These are phyloP conservation scores for Exophiala spinifera DNA, from an alignment of 2,329 filamentous ascomycete species.

Conservation along the genomic window DNA sequence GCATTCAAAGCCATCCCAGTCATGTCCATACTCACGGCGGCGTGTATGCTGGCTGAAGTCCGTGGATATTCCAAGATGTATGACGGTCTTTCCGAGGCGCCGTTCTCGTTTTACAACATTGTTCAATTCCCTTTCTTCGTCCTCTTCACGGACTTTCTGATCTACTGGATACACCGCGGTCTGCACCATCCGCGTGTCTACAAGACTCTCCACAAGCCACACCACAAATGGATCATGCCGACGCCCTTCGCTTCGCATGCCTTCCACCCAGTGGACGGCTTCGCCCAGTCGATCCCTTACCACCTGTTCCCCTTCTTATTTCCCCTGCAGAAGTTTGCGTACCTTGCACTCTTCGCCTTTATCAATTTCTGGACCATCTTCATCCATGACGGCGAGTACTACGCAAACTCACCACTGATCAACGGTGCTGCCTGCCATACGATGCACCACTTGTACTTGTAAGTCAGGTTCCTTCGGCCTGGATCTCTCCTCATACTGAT, in stretches of 20 bases:
- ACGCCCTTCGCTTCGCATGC: constrained; percentile 89
- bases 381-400: constrained; percentile 93
- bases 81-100: constrained; percentile 71
- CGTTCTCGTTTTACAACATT: constrained; percentile 73
- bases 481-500: not conserved
- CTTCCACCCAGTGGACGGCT: constrained; percentile 93
- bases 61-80: constrained; percentile 85
- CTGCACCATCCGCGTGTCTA: constrained; percentile 79
- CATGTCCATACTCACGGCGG: constrained; percentile 78
- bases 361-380: constrained; percentile 97
- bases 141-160: constrained; percentile 80
- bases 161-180: constrained; percentile 88
- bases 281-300: constrained; percentile 82
- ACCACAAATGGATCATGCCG: constrained; percentile 99
- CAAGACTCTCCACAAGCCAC: constrained; percentile 89
- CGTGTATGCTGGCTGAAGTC: constrained; percentile 79
- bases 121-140: constrained; percentile 86
- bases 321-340: constrained; percentile 86
- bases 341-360: constrained; percentile 80
- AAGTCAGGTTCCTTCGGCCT: constrained; percentile 37
- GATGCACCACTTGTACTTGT: constrained; percentile 63
- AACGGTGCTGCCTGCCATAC: constrained; percentile 95
- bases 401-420: constrained; percentile 83
- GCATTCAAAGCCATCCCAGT: constrained; percentile 71
- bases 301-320: constrained; percentile 91